Evolutionary conservation across 1,139 yeast species (phyloP), one percentile per base, ranked within the genome.

Genomic region (Sugiyamaella neomexicana): DNA sequence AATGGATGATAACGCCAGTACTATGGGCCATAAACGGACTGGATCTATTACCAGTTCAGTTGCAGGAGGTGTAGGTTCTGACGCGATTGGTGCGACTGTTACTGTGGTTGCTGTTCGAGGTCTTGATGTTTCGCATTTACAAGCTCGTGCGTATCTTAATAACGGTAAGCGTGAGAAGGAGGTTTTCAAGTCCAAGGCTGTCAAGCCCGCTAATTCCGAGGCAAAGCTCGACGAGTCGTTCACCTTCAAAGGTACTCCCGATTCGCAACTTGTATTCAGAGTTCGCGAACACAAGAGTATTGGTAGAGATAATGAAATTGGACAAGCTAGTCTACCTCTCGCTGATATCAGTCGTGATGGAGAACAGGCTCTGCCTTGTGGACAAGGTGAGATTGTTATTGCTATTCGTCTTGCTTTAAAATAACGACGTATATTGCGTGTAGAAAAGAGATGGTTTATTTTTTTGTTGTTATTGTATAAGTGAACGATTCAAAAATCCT

Each of bases 261-360:
- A 80, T 15, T 84, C 85, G 2, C 76, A 74, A 54, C 65, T 91
- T 48, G 72, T 80, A 4, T 80, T 91, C 64, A 75, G 76, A 40
- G 80, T 88, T 13, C 76, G 81, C 50, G 84, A 85, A 50, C 86
- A 82, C 66, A 95, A 87, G 68, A 79, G 82, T 2, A 79, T 91
- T 62, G 93, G 96, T 43, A 83, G 86, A 65, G 84, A 81, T 60
- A 76, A 76, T 44, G 86, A 81, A 52, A 59, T 89, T 49, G 96
- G 88, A 13, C 77, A 76, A 52, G 83, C 81, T 5, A 53, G 68
- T 1, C 50, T 73, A 17, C 56, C 62, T 4, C 53, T 74, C 29
- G 44, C 62, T 2, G 62, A 67, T 38, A 42, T 61, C 6, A 57
- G 59, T 16, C 59, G 64, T 16, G 71, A 71, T 8, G 54, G 53